Percentiles rank a stretch among this genome's conserved stretches.
phyloP scores from a whole-genome alignment of 2,329 filamentous ascomycete species.

The Pestalotiopsis sp. region DNA sequence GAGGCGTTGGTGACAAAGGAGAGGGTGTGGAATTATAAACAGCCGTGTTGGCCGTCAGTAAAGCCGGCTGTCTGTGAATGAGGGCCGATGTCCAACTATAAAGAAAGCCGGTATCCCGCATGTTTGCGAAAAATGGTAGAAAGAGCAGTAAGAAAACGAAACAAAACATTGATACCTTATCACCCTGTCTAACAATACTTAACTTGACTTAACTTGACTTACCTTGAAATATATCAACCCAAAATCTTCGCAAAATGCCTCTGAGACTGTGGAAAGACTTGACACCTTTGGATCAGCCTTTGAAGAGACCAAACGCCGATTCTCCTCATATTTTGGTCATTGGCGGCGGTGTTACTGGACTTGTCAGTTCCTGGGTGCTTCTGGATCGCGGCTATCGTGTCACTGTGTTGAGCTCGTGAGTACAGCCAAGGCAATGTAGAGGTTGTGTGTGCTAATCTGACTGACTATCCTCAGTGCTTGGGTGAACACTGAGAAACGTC shows the following conservation, averaged over 20 bases:
- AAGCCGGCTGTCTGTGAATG: neutral
- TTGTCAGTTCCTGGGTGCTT: conserved; percentile 39
- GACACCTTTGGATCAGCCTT: conserved; percentile 26
- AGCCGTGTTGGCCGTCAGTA: neutral
- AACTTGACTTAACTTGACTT: too few relatives aligned
- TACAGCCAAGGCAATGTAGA: neutral
- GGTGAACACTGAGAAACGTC: conserved; percentile 35
- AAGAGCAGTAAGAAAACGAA: neutral
- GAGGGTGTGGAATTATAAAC: neutral
- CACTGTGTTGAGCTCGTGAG: conserved; percentile 37
- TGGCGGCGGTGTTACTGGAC: conserved; percentile 32
- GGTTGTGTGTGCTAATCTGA: neutral
- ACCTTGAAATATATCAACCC: neutral
- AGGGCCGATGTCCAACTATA: neutral
- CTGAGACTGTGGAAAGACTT: conserved; percentile 33
- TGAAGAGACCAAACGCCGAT: conserved; percentile 24
- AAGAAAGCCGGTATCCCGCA: neutral
- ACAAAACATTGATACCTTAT: neutral
- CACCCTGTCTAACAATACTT: neutral
- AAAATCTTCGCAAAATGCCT: conserved; percentile 22
- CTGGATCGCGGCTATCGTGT: conserved; percentile 44
- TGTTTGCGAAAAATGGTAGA: neutral
- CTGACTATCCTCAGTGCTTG: conserved; percentile 31
- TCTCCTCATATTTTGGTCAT: conserved; percentile 31
- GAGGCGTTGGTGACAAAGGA: neutral